Evolutionary conservation across 2,329 filamentous ascomycete species (phyloP), one percentile per base, ranked within the genome.

Genomic region (Botrytis fragariae): DNA sequence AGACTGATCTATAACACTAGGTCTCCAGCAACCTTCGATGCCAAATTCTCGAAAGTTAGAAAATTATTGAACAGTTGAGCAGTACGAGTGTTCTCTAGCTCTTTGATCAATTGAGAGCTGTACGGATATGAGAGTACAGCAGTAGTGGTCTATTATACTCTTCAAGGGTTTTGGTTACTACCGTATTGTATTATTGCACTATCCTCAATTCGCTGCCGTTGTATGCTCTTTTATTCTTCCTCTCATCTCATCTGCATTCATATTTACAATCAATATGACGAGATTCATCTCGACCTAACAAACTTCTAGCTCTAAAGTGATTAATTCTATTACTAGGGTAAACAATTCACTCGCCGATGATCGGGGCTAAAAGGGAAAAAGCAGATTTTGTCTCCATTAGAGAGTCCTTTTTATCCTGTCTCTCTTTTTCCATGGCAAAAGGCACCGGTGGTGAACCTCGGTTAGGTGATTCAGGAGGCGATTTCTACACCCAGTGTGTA

Each of bases 1-100:
- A 1, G 22, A 48, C 4, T 48, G 22, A 48, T 48, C 22, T 8
- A 12, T 25, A 12, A 48, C 22, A 25, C 45, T 4, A 48, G 9
- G 4, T 25, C 22, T 48, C 25, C 14, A 12, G 22, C 10, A 48
- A 25, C 22, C 22, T 25, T 48, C 12, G 22, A 48, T 48, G 25
- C 22, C 25, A 10, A 51, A 51, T n/a, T n/a, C n/a, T 51, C 25
- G 10, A 51, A 51, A 51, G 1, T 14, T n/a, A 14, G 10, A 14
- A 1, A 51, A 25, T n/a, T 51, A 25, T 12, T 5, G 10, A 51
- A 14, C 10, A 14, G 0, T 14, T n/a, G 4, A 1, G 12, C 6
- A 51, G 10, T n/a, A 51, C 10, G 25, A 51, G 9, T 14, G 4
- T 51, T 51, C 10, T 51, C 25, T 51, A 51, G 48, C 10, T 51